Base-by-base conservation (phyloP, 768 basidiomycete species). In the Tricholoma hemisulphureum region DNA sequence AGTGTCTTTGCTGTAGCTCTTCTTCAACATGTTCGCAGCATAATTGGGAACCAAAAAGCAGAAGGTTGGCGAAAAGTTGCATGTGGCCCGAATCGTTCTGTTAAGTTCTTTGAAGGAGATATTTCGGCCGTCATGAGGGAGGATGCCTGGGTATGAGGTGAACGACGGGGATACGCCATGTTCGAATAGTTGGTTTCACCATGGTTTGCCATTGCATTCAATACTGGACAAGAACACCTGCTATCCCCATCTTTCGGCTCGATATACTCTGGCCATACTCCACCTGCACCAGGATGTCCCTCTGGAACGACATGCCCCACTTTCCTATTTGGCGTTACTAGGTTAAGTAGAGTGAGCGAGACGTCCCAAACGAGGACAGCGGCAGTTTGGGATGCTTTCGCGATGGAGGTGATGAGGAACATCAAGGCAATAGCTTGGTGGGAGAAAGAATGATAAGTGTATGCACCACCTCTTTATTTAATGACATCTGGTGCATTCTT, bases 121-220 rank as follows among this genome's bases (percentile, higher is more conserved):
- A 58, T 85, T 83, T 39, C 81, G 79, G 16, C 91, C 91, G 58
- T 83, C 81, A 41, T 75, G 87, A 0, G 91, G 80, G 6, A 84
- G 71, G 39, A 84, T 83, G n/a, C 91, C 91, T 76, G 16, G 63
- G 67, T 45, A 5, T 3, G 51, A 13, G 73, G 74, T 75, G 23
- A 24, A 35, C 11, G 55, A n/a, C n/a, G n/a, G n/a, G n/a, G 34
- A 29, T 20, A 2, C 14, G n/a, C 9, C 20, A 24, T 13, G 53
- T 39, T 6, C 78, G 73, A 73, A 43, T 76, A n/a, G 76, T 74
- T 41, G 24, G 5, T 5, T 7, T 58, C 73, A 91, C 91, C 91
- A 59, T 93, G 91, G 67, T 93, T 93, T 6, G 91, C 89, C 82
- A 93, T 76, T 0, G 88, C 86, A 62, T 93, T 93, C 58, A 93